Percentiles rank a stretch among this genome's conserved stretches.
phyloP scores from a whole-genome alignment of 768 basidiomycete genomes.

The Kwoniella sp. region DNA sequence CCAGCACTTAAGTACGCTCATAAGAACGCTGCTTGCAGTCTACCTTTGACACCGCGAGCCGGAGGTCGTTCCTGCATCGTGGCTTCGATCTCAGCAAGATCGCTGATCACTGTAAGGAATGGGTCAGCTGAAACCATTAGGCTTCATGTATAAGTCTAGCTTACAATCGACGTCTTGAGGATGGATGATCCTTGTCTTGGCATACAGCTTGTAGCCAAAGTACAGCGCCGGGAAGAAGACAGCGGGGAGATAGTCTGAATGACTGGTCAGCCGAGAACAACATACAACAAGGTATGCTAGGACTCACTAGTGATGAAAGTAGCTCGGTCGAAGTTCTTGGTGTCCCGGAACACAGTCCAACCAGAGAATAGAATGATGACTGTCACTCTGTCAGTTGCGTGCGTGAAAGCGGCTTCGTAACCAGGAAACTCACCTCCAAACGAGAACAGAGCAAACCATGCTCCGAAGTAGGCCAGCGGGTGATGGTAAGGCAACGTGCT shows the following conservation, averaged over 20 bases:
- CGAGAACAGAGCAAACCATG: constrained; percentile 53
- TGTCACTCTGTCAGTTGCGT: not conserved
- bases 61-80: constrained; percentile 15
- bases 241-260: constrained; percentile 62
- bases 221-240: constrained; percentile 70
- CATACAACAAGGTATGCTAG: not conserved
- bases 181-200: constrained; percentile 59
- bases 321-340: constrained; percentile 61
- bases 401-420: no score
- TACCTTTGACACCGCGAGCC: constrained; percentile 9
- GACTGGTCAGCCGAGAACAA: not conserved
- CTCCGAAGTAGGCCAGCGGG: constrained; percentile 54
- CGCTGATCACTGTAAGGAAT: constrained; percentile 8
- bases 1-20: not conserved
- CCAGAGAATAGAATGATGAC: constrained; percentile 53
- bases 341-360: constrained; percentile 60
- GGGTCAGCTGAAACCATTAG: no score
- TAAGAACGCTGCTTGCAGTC: constrained; percentile 8
- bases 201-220: constrained; percentile 63
- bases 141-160: not conserved
- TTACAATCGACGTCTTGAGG: constrained; percentile 76
- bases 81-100: constrained; percentile 15
- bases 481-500: constrained; percentile 70
- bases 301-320: constrained; percentile 69
- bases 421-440: constrained; percentile 32